Base-by-base conservation (phyloP, 1,284 basidiomycete species). In the Leccinum olivaceoglutinosum region DNA sequence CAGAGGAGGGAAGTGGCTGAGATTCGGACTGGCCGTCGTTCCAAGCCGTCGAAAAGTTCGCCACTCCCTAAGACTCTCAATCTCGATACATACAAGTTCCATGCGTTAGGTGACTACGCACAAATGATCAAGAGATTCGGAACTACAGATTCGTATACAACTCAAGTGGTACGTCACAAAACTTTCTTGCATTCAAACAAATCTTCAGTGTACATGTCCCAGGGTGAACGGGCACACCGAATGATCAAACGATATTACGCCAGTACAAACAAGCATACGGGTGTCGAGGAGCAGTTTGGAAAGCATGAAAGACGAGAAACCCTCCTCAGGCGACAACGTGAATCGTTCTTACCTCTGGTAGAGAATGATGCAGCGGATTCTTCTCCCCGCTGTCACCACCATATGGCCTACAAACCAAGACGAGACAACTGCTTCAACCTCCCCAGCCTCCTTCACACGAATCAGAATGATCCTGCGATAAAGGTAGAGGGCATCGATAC, bases 51-150 rank as follows among this genome's bases (percentile, higher is more conserved):
- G 2, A 51, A n/a, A 44, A 44, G 41, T 0, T 44, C 25, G 14
- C 18, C 6, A 2, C n/a, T 64, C 4, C 54, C 29, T 1, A 59
- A 59, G 46, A 3, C 4, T 0, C 25, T 65, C 38, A 61, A 65
- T 1, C 21, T 65, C 2, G 29, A 49, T 2, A 65, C 38, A 1
- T 65, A 65, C 32, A 64, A 64, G 4, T 59, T 64, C 16, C 62
- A 64, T 49, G 61, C 56, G 1, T 11, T 64, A 1, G 63, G 49
- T 1, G 57, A 65, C n/a, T 55, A 55, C 5, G 7, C 9, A 6
- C 29, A 6, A 34, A 55, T 55, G 54, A 55, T 55, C 32, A 29
- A 55, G 29, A 55, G 14, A 1, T 55, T 34, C 3, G 54, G 32
- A 4, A 55, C 54, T 55, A 55, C 32, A 34, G 54, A 55, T 55